phyloP scores from a whole-genome alignment of 2,329 filamentous ascomycete genomes.

The Aschersonia sp. region DNA sequence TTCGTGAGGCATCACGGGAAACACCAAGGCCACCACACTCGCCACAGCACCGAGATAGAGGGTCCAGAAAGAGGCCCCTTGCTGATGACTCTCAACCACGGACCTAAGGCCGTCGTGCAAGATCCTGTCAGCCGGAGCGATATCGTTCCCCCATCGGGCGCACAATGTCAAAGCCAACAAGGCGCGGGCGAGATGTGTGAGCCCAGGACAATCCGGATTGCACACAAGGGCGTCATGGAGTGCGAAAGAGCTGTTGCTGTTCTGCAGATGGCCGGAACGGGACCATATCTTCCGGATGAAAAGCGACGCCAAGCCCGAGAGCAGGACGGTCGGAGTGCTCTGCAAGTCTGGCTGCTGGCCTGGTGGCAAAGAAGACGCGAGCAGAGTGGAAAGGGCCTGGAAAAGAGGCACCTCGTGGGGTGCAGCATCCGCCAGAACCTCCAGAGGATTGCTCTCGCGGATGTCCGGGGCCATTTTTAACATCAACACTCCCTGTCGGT shows the following conservation, averaged over 20 bases:
- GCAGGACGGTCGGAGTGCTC: conserved; percentile 25
- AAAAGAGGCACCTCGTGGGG: conserved; percentile 14
- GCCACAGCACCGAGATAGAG: conserved; percentile 36
- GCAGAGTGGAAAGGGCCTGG: conserved; percentile 20
- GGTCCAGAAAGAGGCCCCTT: conserved; percentile 34
- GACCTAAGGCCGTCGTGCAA: conserved; percentile 26
- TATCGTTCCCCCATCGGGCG: conserved; percentile 56
- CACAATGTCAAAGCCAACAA: conserved; percentile 57
- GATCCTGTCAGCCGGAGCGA: conserved; percentile 31
- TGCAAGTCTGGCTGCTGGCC: conserved; percentile 15
- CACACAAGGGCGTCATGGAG: conserved; percentile 60
- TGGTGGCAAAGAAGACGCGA: conserved; percentile 28
- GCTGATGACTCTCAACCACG: conserved; percentile 22
- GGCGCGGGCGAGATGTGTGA: conserved; percentile 59
- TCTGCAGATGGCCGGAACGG: conserved; percentile 30
- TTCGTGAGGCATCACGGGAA: conserved; percentile 24
- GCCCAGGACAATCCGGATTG: conserved; percentile 52
- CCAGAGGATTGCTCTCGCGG: conserved; percentile 51
- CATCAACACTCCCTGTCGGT: conserved; percentile 71
- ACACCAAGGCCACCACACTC: conserved; percentile 24
- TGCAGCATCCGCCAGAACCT: conserved; percentile 15
- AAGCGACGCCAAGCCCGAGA: conserved; percentile 25
- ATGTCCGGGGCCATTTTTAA: conserved; percentile 46
- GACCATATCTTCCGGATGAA: conserved; percentile 38
- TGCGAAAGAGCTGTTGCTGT: conserved; percentile 48